These are phyloP conservation scores for Davidsoniella eucalypti DNA, from an alignment of 2,329 filamentous ascomycete genomes.

Conservation along the genomic window DNA sequence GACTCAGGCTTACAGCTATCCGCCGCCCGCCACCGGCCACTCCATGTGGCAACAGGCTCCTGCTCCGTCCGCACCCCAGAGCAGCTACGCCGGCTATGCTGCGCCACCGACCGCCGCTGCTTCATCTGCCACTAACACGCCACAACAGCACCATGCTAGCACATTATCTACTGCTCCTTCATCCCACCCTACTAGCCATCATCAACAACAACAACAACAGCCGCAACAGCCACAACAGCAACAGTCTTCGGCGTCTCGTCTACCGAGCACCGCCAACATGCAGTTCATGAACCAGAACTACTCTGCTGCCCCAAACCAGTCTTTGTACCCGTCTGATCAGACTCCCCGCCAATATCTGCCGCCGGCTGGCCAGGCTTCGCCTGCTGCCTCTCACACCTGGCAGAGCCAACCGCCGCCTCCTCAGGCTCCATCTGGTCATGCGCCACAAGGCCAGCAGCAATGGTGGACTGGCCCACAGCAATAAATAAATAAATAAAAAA, in stretches of 20 bases:
- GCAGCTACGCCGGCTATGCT: constrained; percentile 35
- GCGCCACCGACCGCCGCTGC: constrained; percentile 35
- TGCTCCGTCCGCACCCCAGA: constrained; percentile 41
- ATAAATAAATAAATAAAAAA: too few relatives aligned
- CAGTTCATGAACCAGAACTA: constrained; percentile 47
- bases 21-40: constrained; percentile 26
- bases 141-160: constrained; percentile 24
- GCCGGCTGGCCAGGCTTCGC: constrained; percentile 34
- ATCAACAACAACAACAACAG: background rate
- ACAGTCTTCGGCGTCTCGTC: constrained; percentile 22
- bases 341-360: constrained; percentile 53
- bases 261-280: constrained; percentile 34
- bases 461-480: constrained; percentile 36
- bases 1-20: constrained; percentile 46
- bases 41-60: constrained; percentile 48
- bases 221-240: background rate
- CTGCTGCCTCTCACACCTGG: constrained; percentile 34
- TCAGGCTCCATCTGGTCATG: background rate
- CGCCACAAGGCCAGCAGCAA: constrained; percentile 22
- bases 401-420: constrained; percentile 46
- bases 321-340: constrained; percentile 45
- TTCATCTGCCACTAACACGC: constrained; percentile 39
- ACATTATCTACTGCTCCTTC: background rate
- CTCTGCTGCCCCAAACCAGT: constrained; percentile 30
- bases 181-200: background rate